phyloP scores from a whole-genome alignment of 441 rosid species.

The Manihot esculenta region DNA sequence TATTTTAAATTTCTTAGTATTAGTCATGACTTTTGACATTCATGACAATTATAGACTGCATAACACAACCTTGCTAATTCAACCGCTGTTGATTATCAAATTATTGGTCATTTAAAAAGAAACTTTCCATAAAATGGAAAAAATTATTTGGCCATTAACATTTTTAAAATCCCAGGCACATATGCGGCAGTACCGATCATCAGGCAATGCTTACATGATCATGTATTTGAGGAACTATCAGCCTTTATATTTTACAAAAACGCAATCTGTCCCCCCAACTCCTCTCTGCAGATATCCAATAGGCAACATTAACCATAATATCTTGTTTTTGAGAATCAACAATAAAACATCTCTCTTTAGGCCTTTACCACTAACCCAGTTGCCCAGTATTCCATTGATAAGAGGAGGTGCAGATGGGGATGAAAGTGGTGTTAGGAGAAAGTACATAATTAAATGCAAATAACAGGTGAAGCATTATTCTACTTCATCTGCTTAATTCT shows the following conservation, averaged over 20 bases:
- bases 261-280: background rate
- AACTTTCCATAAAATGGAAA: too few species aligned
- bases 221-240: background rate
- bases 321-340: conserved; percentile 2
- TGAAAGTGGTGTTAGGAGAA: background rate
- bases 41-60: too few species aligned
- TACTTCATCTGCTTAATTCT: conserved; percentile 1
- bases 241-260: background rate
- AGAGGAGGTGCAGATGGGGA: background rate
- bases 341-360: background rate
- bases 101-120: too few species aligned
- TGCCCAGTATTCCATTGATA: background rate
- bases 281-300: background rate
- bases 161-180: background rate
- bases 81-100: too few species aligned
- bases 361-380: background rate
- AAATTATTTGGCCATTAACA: background rate
- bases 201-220: background rate
- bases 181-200: background rate
- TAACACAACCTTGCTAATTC: too few species aligned
- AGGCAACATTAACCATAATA: background rate
- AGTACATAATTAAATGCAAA: background rate
- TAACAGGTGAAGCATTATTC: conserved; percentile 6
- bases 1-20: too few species aligned
- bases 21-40: too few species aligned